Conservation (phyloP, 352 stramenopile species). For the Pythium scleroteichum region DNA sequence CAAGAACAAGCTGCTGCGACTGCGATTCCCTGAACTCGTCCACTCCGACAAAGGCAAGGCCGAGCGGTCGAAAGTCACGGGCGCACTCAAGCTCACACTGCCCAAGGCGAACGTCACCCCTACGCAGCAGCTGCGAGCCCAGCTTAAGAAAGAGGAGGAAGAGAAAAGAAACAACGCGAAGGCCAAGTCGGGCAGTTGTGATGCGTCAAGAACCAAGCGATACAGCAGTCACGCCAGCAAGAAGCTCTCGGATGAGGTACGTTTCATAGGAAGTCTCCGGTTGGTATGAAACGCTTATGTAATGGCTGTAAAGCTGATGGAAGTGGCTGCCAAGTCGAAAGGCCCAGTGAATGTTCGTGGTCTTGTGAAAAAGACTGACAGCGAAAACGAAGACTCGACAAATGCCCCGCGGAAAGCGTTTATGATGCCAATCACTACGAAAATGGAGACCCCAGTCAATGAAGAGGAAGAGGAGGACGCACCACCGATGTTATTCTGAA, state of each 20-base stretch:
- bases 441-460: not conserved
- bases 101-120: conserved; percentile 50
- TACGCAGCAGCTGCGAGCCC: conserved; percentile 39
- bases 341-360: conserved; percentile 11
- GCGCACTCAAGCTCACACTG: conserved; percentile 50
- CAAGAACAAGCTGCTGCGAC: conserved; percentile 89
- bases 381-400: not conserved
- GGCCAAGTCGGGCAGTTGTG: too few relatives aligned
- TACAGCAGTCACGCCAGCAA: not conserved
- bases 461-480: conserved; percentile 11
- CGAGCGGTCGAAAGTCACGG: conserved; percentile 53
- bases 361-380: conserved; percentile 2
- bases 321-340: conserved; percentile 1
- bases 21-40: conserved; percentile 62
- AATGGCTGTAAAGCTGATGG: conserved; percentile 4
- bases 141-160: conserved; percentile 25
- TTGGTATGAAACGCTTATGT: not conserved
- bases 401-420: not conserved
- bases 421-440: conserved; percentile 7
- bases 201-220: not conserved
- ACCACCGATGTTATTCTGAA: conserved; percentile 17
- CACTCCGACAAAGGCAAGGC: conserved; percentile 55
- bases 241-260: conserved; percentile 20
- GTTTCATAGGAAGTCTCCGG: not conserved
- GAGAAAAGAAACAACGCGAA: not conserved